Conservation (phyloP, 305 asterid species). For the Salvia sclarea region DNA sequence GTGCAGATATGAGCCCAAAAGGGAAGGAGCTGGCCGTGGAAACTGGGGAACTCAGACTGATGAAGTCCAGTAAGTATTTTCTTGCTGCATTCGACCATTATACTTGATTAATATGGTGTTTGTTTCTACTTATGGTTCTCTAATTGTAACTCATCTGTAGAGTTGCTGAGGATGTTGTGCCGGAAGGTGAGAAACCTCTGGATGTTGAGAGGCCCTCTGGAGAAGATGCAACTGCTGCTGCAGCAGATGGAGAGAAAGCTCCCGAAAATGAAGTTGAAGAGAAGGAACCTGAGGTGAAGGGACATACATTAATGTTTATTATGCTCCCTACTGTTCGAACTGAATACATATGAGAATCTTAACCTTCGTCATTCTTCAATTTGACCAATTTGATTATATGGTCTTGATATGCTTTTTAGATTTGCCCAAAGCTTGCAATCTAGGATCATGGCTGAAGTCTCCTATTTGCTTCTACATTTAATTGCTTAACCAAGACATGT, state of each 20-base stretch:
- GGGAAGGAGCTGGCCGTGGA: slow-evolving; percentile 84
- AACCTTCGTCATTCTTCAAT: background rate
- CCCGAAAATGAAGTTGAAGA: slow-evolving; percentile 24
- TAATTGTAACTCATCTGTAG: slow-evolving; percentile 35
- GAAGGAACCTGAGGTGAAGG: slow-evolving; percentile 47
- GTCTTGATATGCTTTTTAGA: background rate
- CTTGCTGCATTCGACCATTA: slow-evolving; percentile 9
- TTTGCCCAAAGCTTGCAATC: background rate
- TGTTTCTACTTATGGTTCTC: background rate
- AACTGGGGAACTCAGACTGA: slow-evolving; percentile 85
- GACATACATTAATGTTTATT: slow-evolving; percentile 1
- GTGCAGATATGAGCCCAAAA: slow-evolving; percentile 65
- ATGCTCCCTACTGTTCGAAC: background rate
- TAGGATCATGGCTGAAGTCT: background rate
- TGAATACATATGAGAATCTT: background rate
- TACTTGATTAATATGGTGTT: background rate
- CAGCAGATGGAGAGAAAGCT: slow-evolving; percentile 50
- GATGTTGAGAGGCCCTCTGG: slow-evolving; percentile 56
- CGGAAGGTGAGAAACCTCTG: slow-evolving; percentile 59
- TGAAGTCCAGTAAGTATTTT: slow-evolving; percentile 67
- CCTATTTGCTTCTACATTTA: background rate
- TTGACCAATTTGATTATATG: background rate
- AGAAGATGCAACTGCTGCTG: slow-evolving; percentile 49
- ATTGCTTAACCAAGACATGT: background rate
- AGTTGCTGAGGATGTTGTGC: slow-evolving; percentile 47